Evolutionary conservation across 495 filamentous ascomycete species (phyloP), one percentile per base, ranked within the genome.

Genomic region (Penicillium pancosmium): DNA sequence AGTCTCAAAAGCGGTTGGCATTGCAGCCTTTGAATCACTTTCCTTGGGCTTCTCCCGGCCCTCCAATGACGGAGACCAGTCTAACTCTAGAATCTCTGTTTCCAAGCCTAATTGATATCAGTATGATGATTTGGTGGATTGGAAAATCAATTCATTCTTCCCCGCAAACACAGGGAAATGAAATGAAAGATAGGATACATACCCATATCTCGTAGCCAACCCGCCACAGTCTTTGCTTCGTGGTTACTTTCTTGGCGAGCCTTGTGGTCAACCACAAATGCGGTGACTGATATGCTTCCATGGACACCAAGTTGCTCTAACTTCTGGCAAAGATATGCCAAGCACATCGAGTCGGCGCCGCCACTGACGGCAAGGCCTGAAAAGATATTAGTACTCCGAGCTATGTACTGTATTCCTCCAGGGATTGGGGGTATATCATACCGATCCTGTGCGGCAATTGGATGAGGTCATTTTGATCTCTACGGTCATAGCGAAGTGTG

Each of bases 261-360:
- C 47, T 78, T 76, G 67, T 98, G 94, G 72, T 98, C 88, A 41
- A 98, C 83, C 16, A 97, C 80, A 61, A 94, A 82, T 4, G 82
- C 88, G 8, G 76, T 76, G 35, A 93, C 82, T 1, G 65, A 62
- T 35, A 77, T 54, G 5, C 60, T 57, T 25, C 72, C 59, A 56
- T 68, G 23, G 66, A 56, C 60, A 8, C 43, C 16, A 7, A 55
- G 36, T 0, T 60, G 52, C 43, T 80, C 73, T 50, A 85, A 61
- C 49, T 79, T 71, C 40, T 69, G 70, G 60, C 86, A 92, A n/a
- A 98, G 80, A 56, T 75, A 82, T 43, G 92, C 91, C 38, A 98
- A 77, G 19, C 93, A 93, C 92, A 97, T 98, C 5, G 94, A 98
- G 66, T 98, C 94, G 13, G 94, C 89, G 15, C 94, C 94, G 7